These are phyloP conservation scores for Cercospora citrullina DNA, from an alignment of 2,329 filamentous ascomycete genomes.

Conservation along the genomic window DNA sequence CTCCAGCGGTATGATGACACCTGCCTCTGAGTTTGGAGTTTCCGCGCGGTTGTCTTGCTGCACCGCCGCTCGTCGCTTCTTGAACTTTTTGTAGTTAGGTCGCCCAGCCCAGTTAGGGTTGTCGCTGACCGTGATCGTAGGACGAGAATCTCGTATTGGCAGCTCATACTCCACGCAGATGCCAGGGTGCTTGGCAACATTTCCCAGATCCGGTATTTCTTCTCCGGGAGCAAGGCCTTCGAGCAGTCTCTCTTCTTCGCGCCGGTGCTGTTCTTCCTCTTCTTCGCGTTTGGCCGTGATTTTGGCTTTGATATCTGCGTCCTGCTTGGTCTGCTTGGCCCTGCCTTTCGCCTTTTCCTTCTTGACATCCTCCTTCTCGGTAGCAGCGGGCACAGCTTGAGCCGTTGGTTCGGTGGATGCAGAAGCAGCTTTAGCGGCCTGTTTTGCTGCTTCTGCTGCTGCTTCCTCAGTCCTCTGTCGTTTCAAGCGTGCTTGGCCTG, in stretches of 20 bases:
- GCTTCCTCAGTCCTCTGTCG: slow-evolving; percentile 65
- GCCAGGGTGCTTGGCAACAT: slow-evolving; percentile 50
- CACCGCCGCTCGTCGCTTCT: slow-evolving; percentile 40
- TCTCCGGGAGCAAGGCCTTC: slow-evolving; percentile 69
- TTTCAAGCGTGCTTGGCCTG: slow-evolving; percentile 75
- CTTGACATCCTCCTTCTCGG: slow-evolving; percentile 29
- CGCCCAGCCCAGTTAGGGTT: slow-evolving; percentile 76
- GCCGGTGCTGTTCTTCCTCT: slow-evolving; percentile 55
- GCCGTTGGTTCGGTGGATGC: slow-evolving; percentile 7
- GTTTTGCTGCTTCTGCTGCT: neutral
- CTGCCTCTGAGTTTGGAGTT: neutral
- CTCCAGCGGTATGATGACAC: slow-evolving; percentile 67
- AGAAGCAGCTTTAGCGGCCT: slow-evolving; percentile 4
- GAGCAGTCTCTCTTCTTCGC: slow-evolving; percentile 64
- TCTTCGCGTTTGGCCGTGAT: slow-evolving; percentile 50
- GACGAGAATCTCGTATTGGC: slow-evolving; percentile 37
- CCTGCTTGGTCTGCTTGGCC: slow-evolving; percentile 38
- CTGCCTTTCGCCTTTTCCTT: slow-evolving; percentile 44
- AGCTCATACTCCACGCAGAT: slow-evolving; percentile 68
- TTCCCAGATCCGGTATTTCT: slow-evolving; percentile 63
- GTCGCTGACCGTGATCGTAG: slow-evolving; percentile 10
- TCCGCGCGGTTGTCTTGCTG: slow-evolving; percentile 42
- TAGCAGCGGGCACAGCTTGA: neutral
- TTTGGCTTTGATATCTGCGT: slow-evolving; percentile 14
- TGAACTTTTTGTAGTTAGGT: slow-evolving; percentile 94